These are phyloP conservation scores for Mortierella claussenii DNA, from an alignment of 192 early-diverging fungal species.

Conservation along the genomic window DNA sequence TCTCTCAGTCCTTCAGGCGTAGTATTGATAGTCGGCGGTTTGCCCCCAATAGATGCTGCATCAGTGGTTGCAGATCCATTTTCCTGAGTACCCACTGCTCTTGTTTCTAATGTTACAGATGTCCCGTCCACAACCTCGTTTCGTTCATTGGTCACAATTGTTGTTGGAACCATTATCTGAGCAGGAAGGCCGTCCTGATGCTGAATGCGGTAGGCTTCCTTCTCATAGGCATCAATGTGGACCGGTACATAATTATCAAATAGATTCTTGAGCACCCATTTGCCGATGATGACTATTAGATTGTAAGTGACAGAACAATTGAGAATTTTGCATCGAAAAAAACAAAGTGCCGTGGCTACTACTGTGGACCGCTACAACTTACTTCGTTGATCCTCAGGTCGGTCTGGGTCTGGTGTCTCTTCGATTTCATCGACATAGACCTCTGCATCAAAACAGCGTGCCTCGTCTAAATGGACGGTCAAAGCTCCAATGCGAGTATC, in stretches of 20 bases:
- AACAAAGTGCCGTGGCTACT: too few species aligned
- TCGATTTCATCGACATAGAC: constrained; percentile 88
- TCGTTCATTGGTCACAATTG: constrained; percentile 33
- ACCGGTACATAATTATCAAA: constrained; percentile 69
- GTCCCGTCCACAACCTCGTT: constrained; percentile 30
- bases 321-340: too few species aligned
- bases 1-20: constrained; percentile 22
- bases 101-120: too few species aligned
- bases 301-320: too few species aligned
- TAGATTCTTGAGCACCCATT: constrained; percentile 83
- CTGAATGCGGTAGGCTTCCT: constrained; percentile 41
- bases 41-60: neutral
- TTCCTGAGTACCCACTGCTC: neutral
- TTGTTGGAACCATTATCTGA: constrained; percentile 19
- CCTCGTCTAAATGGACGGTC: constrained; percentile 89
- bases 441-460: constrained; percentile 86
- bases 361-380: constrained; percentile 16
- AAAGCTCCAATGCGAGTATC: constrained; percentile 91
- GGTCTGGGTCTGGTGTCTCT: constrained; percentile 54
- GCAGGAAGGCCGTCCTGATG: constrained; percentile 34
- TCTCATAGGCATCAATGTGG: constrained; percentile 62
- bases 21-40: constrained; percentile 40
- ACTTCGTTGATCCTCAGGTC: constrained; percentile 81
- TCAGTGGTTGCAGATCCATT: constrained; percentile 10
- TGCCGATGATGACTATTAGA: constrained; percentile 79